phyloP scores from a whole-genome alignment of 176 grass and related monocot genomes.

The Alopecurus myosuroides region DNA sequence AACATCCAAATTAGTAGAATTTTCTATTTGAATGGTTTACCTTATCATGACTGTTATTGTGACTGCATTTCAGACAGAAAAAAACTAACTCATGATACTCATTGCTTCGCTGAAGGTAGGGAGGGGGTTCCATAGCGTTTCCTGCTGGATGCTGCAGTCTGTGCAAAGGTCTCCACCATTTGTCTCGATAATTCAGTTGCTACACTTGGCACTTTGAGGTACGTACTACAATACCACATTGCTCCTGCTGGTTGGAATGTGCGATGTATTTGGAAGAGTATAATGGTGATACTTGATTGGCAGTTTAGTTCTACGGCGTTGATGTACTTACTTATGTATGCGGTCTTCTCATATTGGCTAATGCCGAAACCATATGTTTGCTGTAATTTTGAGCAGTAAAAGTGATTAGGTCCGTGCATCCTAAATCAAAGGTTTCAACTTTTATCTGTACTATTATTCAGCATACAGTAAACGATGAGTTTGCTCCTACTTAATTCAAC shows the following conservation, averaged over 20 bases:
- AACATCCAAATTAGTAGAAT: background rate
- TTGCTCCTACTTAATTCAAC: background rate
- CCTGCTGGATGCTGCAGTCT: background rate
- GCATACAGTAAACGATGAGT: background rate
- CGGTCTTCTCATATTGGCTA: background rate
- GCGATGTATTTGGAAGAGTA: background rate
- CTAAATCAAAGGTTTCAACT: background rate
- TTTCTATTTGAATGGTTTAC: background rate
- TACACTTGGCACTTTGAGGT: conserved; percentile 22
- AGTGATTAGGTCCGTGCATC: background rate
- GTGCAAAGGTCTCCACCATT: conserved; percentile 13
- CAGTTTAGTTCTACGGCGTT: background rate
- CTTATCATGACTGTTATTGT: background rate
- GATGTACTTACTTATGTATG: background rate
- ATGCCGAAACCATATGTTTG: background rate
- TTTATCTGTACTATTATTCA: background rate
- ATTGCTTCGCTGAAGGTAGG: background rate
- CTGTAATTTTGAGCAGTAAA: background rate
- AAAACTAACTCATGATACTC: background rate
- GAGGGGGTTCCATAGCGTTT: background rate
- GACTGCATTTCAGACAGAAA: background rate
- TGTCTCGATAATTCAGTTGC: background rate
- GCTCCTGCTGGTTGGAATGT: background rate
- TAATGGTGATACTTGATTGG: background rate
- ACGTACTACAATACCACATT: background rate